Conservation (phyloP, 345 rosid genomes). For the Excoecaria agallocha region DNA sequence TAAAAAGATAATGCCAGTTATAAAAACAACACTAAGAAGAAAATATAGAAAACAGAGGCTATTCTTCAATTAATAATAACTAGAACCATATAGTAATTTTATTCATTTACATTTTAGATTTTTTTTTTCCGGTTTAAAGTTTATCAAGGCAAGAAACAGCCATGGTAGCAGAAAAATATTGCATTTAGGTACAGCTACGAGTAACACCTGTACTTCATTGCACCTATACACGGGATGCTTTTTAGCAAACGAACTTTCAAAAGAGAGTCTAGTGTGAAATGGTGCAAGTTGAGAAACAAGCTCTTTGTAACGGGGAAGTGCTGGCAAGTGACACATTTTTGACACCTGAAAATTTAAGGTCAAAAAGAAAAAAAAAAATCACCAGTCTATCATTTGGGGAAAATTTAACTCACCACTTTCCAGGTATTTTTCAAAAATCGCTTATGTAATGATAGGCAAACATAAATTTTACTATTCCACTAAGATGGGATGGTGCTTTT, state of each 20-base stretch:
- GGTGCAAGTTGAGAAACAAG: slow-evolving; percentile 74
- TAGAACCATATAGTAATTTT: not conserved
- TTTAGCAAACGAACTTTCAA: slow-evolving; percentile 53
- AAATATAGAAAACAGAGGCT: no score
- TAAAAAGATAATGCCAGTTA: no score
- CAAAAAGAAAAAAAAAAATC: not conserved
- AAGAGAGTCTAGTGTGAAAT: slow-evolving; percentile 58
- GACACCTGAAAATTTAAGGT: slow-evolving; percentile 37
- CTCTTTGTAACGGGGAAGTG: slow-evolving; percentile 70
- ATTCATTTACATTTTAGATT: not conserved
- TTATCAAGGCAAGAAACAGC: not conserved
- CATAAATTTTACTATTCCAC: not conserved
- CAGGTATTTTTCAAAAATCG: not conserved
- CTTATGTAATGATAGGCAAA: not conserved
- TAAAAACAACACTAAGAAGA: no score
- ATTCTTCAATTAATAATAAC: no score
- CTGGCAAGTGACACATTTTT: slow-evolving; percentile 47
- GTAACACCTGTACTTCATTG: slow-evolving; percentile 75
- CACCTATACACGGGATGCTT: slow-evolving; percentile 82
- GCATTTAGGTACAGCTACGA: slow-evolving; percentile 8
- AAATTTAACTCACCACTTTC: not conserved
- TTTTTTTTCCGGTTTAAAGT: not conserved
- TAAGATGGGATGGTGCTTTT: not conserved
- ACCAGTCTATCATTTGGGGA: not conserved
- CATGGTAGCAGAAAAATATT: not conserved